phyloP scores from a whole-genome alignment of 352 stramenopile genomes.

The Elongisporangium undulatum region DNA sequence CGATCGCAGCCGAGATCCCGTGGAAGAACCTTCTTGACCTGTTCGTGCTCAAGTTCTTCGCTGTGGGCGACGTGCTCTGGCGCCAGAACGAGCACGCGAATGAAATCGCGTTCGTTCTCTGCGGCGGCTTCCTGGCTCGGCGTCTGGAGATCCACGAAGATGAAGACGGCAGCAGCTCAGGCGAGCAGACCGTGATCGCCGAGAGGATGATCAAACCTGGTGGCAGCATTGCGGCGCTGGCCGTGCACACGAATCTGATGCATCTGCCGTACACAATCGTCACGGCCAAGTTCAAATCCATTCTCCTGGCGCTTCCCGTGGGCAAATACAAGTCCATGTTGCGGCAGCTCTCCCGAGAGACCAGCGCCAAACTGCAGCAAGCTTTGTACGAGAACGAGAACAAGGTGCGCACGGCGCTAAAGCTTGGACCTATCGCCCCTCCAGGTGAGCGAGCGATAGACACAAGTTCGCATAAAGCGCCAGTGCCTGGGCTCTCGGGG shows the following conservation, averaged over 20 bases:
- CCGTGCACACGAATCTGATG: conserved; percentile 21
- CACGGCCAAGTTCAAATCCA: conserved; percentile 52
- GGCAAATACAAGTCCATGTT: conserved; percentile 49
- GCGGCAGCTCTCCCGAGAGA: conserved; percentile 28
- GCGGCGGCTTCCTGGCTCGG: conserved; percentile 35
- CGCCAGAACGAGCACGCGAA: conserved; percentile 28
- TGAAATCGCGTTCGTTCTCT: conserved; percentile 50
- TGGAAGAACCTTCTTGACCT: conserved; percentile 62
- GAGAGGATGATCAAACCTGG: conserved; percentile 48
- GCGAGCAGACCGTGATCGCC: conserved; percentile 17
- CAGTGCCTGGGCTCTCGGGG: background rate
- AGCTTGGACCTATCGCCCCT: conserved; percentile 4
- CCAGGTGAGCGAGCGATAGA: conserved; percentile 7
- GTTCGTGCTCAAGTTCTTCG: conserved; percentile 48
- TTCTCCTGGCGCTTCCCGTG: conserved; percentile 39
- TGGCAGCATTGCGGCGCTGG: conserved; percentile 21
- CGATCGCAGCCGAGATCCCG: conserved; percentile 40
- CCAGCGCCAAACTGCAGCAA: conserved; percentile 23
- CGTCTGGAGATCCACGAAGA: conserved; percentile 16
- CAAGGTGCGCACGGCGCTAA: conserved; percentile 24
- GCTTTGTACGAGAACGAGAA: conserved; percentile 30
- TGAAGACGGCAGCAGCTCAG: background rate
- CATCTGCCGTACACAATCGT: conserved; percentile 30
- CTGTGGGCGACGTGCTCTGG: conserved; percentile 39
- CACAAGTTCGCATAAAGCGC: background rate